These are phyloP conservation scores for Exophiala bonariae DNA, from an alignment of 2,329 filamentous ascomycete genomes.

Conservation along the genomic window DNA sequence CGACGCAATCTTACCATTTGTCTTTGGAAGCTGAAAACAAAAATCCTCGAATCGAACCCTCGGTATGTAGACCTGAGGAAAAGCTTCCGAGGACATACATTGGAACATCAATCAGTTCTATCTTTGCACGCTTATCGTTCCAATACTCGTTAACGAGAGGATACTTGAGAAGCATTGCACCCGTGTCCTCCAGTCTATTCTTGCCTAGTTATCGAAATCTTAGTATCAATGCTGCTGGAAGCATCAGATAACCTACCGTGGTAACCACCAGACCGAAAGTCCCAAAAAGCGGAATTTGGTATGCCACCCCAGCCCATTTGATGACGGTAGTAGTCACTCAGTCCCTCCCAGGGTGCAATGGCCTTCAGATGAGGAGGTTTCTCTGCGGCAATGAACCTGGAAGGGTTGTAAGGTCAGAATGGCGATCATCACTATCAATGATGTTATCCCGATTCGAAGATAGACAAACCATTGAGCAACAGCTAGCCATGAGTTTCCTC, in stretches of 20 bases:
- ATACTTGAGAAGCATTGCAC: slow-evolving; percentile 42
- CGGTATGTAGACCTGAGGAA: slow-evolving; percentile 31
- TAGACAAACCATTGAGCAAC: slow-evolving; percentile 40
- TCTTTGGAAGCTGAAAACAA: slow-evolving; percentile 36
- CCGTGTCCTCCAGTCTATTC: slow-evolving; percentile 37
- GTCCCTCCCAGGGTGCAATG: slow-evolving; percentile 30
- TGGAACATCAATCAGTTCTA: slow-evolving; percentile 33
- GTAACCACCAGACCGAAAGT: slow-evolving; percentile 12
- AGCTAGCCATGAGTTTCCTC: slow-evolving; percentile 45
- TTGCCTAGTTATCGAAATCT: slow-evolving; percentile 32
- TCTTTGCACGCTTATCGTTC: slow-evolving; percentile 27
- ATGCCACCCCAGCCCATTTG: slow-evolving; percentile 46
- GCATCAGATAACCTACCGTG: slow-evolving; percentile 5
- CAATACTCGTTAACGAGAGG: slow-evolving; percentile 33
- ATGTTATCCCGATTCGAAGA: not conserved
- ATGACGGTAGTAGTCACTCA: slow-evolving; percentile 48
- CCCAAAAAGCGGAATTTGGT: slow-evolving; percentile 13
- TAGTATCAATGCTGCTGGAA: slow-evolving; percentile 34
- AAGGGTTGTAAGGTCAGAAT: slow-evolving; percentile 13
- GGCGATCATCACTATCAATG: not conserved
- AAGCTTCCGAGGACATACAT: slow-evolving; percentile 38
- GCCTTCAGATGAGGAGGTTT: too few relatives aligned
- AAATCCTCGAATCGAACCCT: not conserved
- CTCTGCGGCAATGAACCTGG: slow-evolving; percentile 38
- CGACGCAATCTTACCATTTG: slow-evolving; percentile 41